These are phyloP conservation scores for Penicillium sp. DNA, from an alignment of 2,329 filamentous ascomycete genomes.

Conservation along the genomic window DNA sequence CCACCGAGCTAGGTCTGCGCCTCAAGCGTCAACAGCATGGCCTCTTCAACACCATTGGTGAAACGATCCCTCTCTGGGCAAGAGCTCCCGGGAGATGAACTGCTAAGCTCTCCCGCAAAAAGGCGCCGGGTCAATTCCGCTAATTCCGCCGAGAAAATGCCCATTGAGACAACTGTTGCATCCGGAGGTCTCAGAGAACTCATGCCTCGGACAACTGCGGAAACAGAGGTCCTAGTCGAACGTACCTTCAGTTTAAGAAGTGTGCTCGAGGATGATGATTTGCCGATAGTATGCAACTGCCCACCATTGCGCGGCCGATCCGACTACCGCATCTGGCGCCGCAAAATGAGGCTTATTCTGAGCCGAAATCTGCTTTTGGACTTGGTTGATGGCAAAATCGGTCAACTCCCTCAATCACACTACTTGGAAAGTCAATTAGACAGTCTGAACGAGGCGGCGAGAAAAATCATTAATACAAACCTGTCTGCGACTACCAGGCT, in stretches of 20 bases:
- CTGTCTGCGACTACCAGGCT: not conserved
- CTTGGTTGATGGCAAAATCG: not conserved
- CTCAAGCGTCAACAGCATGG: not conserved
- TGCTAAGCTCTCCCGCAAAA: not conserved
- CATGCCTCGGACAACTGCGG: not conserved
- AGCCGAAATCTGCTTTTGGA: not conserved
- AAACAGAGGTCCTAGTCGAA: not conserved
- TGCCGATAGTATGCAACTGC: slow-evolving; percentile 1
- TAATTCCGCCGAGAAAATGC: not conserved
- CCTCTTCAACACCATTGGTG: not conserved
- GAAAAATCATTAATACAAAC: not conserved
- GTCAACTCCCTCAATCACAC: not conserved
- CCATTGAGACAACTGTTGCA: not conserved
- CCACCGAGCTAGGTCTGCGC: not conserved
- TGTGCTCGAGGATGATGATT: not conserved
- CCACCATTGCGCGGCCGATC: slow-evolving; percentile 2
- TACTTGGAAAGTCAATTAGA: not conserved
- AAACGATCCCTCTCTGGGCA: not conserved
- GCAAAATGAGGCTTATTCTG: not conserved
- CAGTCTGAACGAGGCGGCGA: not conserved
- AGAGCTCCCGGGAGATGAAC: not conserved
- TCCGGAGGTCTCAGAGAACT: not conserved
- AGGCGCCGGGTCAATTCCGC: not conserved
- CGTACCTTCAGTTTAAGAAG: not conserved
- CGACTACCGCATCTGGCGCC: not conserved